phyloP scores from a whole-genome alignment of 345 rosid species.

The Litchi chinensis region DNA sequence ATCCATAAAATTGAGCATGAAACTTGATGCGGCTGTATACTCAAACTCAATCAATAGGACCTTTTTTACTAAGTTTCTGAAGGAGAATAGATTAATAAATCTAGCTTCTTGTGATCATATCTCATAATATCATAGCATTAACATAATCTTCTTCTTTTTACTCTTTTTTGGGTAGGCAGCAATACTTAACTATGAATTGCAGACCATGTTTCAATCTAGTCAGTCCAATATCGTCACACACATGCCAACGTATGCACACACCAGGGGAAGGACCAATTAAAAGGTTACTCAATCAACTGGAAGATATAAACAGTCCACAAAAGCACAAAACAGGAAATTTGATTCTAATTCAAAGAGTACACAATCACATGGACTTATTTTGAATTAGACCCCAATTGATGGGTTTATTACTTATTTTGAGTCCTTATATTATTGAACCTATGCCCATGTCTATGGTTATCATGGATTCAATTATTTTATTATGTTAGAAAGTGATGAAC shows the following conservation, averaged over 20 bases:
- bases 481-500: background rate
- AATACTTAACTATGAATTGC: background rate
- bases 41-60: background rate
- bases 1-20: background rate
- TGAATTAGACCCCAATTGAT: no score
- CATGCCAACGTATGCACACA: background rate
- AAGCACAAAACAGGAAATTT: background rate
- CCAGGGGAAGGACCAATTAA: background rate
- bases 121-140: background rate
- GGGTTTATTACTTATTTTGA: background rate
- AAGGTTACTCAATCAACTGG: background rate
- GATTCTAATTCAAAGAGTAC: background rate
- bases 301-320: background rate
- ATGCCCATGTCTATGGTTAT: constrained; percentile 2
- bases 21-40: background rate
- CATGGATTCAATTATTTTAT: background rate
- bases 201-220: background rate
- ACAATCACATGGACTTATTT: background rate
- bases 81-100: background rate
- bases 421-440: background rate
- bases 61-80: background rate
- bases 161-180: background rate
- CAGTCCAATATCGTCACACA: background rate
- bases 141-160: background rate
- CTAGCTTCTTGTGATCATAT: background rate